These are phyloP conservation scores for Pogostemon cablin DNA, from an alignment of 257 asterid genomes.

Conservation along the genomic window DNA sequence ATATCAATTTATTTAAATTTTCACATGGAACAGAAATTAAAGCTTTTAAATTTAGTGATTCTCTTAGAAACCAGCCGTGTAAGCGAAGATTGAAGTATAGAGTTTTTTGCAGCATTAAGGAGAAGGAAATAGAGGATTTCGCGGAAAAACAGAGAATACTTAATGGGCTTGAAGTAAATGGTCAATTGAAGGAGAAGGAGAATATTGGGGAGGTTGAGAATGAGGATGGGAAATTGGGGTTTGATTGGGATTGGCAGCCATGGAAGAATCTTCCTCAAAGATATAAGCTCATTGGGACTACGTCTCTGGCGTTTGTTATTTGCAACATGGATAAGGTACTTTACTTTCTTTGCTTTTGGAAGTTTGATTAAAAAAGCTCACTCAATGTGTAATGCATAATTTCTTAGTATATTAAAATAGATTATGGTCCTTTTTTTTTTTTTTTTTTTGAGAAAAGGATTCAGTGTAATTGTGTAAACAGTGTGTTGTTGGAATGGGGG, in stretches of 20 bases:
- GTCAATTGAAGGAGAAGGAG: slow-evolving; percentile 47
- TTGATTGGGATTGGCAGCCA: slow-evolving; percentile 74
- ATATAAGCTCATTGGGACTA: slow-evolving; percentile 90
- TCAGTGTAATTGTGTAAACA: neutral
- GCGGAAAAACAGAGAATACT: slow-evolving; percentile 40
- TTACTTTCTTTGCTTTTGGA: neutral
- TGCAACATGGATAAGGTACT: slow-evolving; percentile 98
- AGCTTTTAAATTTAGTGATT: slow-evolving; percentile 45
- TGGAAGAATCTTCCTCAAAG: slow-evolving; percentile 91
- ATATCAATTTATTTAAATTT: slow-evolving; percentile 36
- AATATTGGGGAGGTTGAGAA: slow-evolving; percentile 39
- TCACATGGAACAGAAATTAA: slow-evolving; percentile 34
- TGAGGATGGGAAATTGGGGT: slow-evolving; percentile 43
- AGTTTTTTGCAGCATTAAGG: slow-evolving; percentile 70
- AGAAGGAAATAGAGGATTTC: slow-evolving; percentile 53
- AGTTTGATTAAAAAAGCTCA: neutral
- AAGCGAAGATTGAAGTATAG: slow-evolving; percentile 45
- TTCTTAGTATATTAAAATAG: too few species aligned
- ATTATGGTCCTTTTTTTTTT: neutral
- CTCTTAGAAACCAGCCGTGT: slow-evolving; percentile 31
- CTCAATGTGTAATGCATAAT: neutral
- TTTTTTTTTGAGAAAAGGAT: neutral
- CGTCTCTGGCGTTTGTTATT: slow-evolving; percentile 86
- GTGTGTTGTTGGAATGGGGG: neutral
- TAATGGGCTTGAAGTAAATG: slow-evolving; percentile 50